These are phyloP conservation scores for Lavandula angustifolia DNA, from an alignment of 257 asterid species.

Conservation along the genomic window DNA sequence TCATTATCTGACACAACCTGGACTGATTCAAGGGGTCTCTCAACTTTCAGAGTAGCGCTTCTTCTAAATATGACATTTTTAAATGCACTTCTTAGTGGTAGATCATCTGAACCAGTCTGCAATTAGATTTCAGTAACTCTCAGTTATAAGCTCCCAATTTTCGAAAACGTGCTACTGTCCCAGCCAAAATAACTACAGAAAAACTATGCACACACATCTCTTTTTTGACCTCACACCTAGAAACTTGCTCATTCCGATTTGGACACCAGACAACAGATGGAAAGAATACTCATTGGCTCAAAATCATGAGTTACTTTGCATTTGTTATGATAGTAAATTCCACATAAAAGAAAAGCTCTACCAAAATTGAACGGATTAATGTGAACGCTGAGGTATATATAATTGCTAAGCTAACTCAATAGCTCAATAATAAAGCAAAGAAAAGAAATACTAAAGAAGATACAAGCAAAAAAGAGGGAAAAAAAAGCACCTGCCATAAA, in stretches of 20 bases:
- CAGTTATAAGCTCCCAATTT: slow-evolving; percentile 17
- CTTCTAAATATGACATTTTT: slow-evolving; percentile 73
- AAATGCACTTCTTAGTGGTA: slow-evolving; percentile 89
- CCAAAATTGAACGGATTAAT: background rate
- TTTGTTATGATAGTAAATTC: background rate
- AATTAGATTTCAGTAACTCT: slow-evolving; percentile 24
- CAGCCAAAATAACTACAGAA: background rate
- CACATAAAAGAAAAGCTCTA: background rate
- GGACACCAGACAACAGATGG: slow-evolving; percentile 3
- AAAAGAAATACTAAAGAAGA: background rate
- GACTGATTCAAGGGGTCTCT: slow-evolving; percentile 50
- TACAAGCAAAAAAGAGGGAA: background rate
- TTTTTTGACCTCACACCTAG: background rate
- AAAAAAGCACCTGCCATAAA: slow-evolving; percentile 85
- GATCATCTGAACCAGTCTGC: slow-evolving; percentile 86
- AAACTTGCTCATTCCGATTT: background rate
- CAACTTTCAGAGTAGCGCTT: slow-evolving; percentile 47
- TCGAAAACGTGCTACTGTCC: slow-evolving; percentile 1
- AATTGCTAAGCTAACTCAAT: background rate
- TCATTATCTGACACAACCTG: slow-evolving; percentile 42
- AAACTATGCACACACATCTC: background rate
- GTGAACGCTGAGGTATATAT: background rate
- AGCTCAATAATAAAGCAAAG: background rate
- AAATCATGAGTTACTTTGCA: background rate
- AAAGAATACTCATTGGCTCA: background rate